A percentile compares a stretch with the other conserved stretches of the same genome.
These are phyloP conservation scores for Penicillium mononematosum DNA, from an alignment of 495 filamentous ascomycete species.

Conservation along the genomic window DNA sequence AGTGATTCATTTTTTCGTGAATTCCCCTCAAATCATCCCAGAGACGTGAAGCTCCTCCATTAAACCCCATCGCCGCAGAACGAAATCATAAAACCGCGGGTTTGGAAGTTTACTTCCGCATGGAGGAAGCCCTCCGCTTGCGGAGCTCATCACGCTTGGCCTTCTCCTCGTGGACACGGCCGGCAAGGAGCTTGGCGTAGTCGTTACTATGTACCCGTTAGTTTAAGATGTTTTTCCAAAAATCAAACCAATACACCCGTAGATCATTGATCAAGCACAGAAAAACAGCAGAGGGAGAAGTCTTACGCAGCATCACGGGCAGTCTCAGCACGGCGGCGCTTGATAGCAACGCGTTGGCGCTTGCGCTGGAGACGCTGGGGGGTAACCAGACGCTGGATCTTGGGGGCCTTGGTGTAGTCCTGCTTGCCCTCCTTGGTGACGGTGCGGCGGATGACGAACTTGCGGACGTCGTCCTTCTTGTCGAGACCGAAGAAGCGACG, in stretches of 20 bases:
- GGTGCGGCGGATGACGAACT: slow-evolving; percentile 99
- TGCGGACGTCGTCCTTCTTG: slow-evolving; percentile 99
- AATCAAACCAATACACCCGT: slow-evolving; percentile 15
- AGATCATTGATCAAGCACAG: slow-evolving; percentile 18
- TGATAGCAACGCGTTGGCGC: slow-evolving; percentile 93
- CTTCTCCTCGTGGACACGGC: slow-evolving; percentile 94
- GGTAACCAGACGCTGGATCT: slow-evolving; percentile 98
- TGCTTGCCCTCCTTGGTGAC: slow-evolving; percentile 96
- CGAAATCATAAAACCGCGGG: slow-evolving; percentile 32
- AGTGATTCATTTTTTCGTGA: slow-evolving; percentile 30
- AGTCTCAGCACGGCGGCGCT: slow-evolving; percentile 92
- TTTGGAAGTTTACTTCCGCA: slow-evolving; percentile 71
- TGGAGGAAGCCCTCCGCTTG: slow-evolving; percentile 94
- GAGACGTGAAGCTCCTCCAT: slow-evolving; percentile 38
- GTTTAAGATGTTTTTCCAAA: not conserved
- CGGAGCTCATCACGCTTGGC: slow-evolving; percentile 83
- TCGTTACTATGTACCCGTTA: slow-evolving; percentile 60
- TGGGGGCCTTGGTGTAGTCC: slow-evolving; percentile 98
- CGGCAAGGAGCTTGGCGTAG: slow-evolving; percentile 88
- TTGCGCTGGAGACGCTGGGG: slow-evolving; percentile 99
- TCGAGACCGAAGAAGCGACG: slow-evolving; percentile 95
- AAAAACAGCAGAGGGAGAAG: slow-evolving; percentile 31
- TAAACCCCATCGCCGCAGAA: slow-evolving; percentile 38
- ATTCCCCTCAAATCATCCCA: slow-evolving; percentile 26
- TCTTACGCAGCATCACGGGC: slow-evolving; percentile 98